Evolutionary conservation across 2,329 filamentous ascomycete genomes (phyloP).

Genomic region (Orbilia brochopaga): DNA sequence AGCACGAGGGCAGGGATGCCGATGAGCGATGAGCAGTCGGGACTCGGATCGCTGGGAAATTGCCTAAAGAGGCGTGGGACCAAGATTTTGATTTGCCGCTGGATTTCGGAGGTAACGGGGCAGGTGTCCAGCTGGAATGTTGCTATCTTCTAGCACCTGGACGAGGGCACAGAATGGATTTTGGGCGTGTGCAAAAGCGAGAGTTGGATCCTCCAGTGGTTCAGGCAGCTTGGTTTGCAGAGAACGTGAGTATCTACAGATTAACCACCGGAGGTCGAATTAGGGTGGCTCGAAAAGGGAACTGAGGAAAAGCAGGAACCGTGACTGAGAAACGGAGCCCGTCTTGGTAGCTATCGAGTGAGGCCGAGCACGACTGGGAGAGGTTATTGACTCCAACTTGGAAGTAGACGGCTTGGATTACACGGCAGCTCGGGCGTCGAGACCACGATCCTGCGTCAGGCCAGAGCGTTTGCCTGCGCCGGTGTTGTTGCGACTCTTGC

Average conservation of each 20-base stretch:
- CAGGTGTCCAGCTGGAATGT: conserved; percentile 31
- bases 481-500: conserved; percentile 8
- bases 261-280: conserved; percentile 52
- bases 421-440: conserved; percentile 23
- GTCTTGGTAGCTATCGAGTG: conserved; percentile 47
- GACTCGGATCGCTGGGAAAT: conserved; percentile 40
- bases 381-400: conserved; percentile 49
- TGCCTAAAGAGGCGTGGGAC: conserved; percentile 44
- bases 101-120: conserved; percentile 34
- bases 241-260: conserved; percentile 34
- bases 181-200: conserved; percentile 18
- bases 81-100: conserved; percentile 26
- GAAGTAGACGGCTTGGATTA: conserved; percentile 25
- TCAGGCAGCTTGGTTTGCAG: conserved; percentile 23
- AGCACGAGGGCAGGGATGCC: conserved; percentile 20
- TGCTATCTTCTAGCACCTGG: conserved; percentile 40
- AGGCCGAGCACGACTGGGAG: conserved; percentile 36
- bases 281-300: conserved; percentile 52
- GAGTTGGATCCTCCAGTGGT: conserved; percentile 45
- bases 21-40: conserved; percentile 28
- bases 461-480: conserved; percentile 10
- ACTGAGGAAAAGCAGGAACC: conserved; percentile 50
- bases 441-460: conserved; percentile 8
- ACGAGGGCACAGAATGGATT: neutral
- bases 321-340: conserved; percentile 52